Base-by-base conservation (phyloP, 2,329 filamentous ascomycete genomes). In the Alternaria conjuncta region DNA sequence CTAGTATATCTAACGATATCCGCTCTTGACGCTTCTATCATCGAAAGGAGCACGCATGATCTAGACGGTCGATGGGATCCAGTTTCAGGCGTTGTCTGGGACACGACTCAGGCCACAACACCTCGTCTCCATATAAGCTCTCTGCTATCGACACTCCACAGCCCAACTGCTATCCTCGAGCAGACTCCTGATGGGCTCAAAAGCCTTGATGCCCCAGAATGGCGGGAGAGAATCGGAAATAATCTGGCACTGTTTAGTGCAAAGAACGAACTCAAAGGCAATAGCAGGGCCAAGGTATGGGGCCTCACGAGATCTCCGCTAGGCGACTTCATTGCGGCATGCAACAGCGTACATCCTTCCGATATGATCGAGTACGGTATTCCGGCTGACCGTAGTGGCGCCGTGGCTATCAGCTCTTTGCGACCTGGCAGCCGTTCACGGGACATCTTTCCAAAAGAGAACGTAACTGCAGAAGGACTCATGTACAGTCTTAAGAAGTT, bases 361-460 rank as follows among this genome's bases (percentile, higher is more conserved):
- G 84, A 88, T 70, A 84, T 86, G 78, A 78, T 88, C 13, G 85
- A 89, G 63, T 89, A 89, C 70, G 81, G 82, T 1, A 84, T 84
- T 7, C 74, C 80, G 8, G 80, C 82, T 4, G 81, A 84, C 25
- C 82, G 86, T 57, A 75, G 76, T n/a, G 74, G 78, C 1, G 79
- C 72, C 0, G 67, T 86, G 28, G 68, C 59, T n/a, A 67, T 80
- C 11, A 77, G 67, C 55, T 69, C 66, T 3, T 28, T 77, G 15
- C 61, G 55, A 20, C 63, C 63, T n/a, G 69, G 71, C 53, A 74
- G 6, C 36, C 49, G 66, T 51, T 56, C 63, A 11, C 64, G 66
- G 9, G 56, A 72, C 5, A 57, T 55, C 2, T 73, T 79, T 18
- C 72, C 72, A 11, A 28, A 18, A 6, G 43, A 61, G 26, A 55